phyloP scores from a whole-genome alignment of 2,329 filamentous ascomycete species.

The Seiridium unicorne region DNA sequence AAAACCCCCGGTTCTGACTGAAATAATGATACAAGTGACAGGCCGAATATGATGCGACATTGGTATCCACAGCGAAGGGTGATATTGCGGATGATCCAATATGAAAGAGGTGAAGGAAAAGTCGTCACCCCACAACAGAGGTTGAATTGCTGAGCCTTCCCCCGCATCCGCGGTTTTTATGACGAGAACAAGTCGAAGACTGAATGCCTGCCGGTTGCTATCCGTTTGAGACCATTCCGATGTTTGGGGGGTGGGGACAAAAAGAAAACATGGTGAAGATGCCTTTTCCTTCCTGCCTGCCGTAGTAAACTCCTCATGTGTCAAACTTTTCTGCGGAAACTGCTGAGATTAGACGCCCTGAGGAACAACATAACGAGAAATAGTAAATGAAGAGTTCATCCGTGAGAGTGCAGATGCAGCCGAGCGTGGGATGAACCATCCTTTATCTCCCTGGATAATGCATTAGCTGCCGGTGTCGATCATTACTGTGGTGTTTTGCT shows the following conservation, averaged over 20 bases:
- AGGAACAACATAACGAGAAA: constrained; percentile 20
- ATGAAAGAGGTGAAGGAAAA: constrained; percentile 10
- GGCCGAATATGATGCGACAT: constrained; percentile 25
- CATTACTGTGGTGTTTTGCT: constrained; percentile 12
- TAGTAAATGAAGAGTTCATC: constrained; percentile 16
- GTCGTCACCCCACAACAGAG: not conserved
- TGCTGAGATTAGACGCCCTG: constrained; percentile 25
- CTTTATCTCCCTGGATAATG: constrained; percentile 20
- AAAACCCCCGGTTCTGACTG: constrained; percentile 24
- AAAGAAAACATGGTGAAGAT: constrained; percentile 25
- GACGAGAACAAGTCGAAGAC: not conserved
- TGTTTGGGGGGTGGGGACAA: constrained; percentile 17
- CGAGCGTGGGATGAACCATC: constrained; percentile 5
- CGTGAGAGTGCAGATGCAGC: constrained; percentile 7
- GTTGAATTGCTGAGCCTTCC: not conserved
- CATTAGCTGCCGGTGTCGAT: constrained; percentile 20
- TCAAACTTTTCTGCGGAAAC: constrained; percentile 27
- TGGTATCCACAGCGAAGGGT: constrained; percentile 27
- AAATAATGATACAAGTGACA: constrained; percentile 36
- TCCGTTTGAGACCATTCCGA: constrained; percentile 9
- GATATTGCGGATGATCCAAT: constrained; percentile 23
- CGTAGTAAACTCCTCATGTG: constrained; percentile 28
- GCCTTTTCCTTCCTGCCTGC: constrained; percentile 33
- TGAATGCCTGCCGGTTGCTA: not conserved
- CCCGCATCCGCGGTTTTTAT: not conserved